Percentiles rank a stretch among this genome's conserved stretches.
phyloP scores from a whole-genome alignment of 306 rosid species.

The Vigna unguiculata region DNA sequence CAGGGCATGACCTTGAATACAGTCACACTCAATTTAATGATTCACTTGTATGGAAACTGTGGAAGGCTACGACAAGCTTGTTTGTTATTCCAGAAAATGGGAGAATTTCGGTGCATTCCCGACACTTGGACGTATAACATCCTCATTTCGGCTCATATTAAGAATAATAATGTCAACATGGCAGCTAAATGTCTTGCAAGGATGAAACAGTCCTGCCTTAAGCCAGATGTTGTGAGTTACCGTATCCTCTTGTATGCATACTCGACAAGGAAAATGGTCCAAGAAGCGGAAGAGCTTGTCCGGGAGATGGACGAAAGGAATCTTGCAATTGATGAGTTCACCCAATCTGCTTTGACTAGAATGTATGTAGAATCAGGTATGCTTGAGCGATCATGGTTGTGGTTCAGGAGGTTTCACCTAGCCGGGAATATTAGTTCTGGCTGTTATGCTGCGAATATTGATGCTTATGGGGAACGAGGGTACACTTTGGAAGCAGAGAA shows the following conservation, averaged over 20 bases:
- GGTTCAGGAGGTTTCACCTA: conserved; percentile 76
- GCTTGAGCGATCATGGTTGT: conserved; percentile 77
- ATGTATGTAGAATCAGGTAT: conserved; percentile 72
- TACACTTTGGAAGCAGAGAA: conserved; percentile 72
- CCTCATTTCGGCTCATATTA: conserved; percentile 66
- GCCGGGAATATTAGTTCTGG: conserved; percentile 67
- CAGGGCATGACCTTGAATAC: conserved; percentile 70
- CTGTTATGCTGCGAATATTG: conserved; percentile 82
- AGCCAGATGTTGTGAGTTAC: conserved; percentile 73
- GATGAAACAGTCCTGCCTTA: conserved; percentile 69
- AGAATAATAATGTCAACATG: conserved; percentile 61
- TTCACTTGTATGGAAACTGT: conserved; percentile 79
- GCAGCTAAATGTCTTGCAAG: conserved; percentile 61
- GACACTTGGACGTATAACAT: conserved; percentile 83
- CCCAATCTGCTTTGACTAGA: conserved; percentile 79
- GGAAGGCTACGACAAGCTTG: conserved; percentile 61
- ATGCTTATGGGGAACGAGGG: conserved; percentile 81
- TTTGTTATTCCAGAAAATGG: conserved; percentile 72
- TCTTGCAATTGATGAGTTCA: conserved; percentile 75
- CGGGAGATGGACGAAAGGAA: conserved; percentile 73
- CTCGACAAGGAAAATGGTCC: conserved; percentile 76
- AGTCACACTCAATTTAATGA: conserved; percentile 82
- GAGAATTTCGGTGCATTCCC: conserved; percentile 62
- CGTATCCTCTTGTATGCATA: conserved; percentile 76
- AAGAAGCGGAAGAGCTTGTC: conserved; percentile 64